Percentiles rank a stretch among this genome's conserved stretches.
Conservation (phyloP, 768 basidiomycete genomes). For the Gelatoporia subvermispora region DNA sequence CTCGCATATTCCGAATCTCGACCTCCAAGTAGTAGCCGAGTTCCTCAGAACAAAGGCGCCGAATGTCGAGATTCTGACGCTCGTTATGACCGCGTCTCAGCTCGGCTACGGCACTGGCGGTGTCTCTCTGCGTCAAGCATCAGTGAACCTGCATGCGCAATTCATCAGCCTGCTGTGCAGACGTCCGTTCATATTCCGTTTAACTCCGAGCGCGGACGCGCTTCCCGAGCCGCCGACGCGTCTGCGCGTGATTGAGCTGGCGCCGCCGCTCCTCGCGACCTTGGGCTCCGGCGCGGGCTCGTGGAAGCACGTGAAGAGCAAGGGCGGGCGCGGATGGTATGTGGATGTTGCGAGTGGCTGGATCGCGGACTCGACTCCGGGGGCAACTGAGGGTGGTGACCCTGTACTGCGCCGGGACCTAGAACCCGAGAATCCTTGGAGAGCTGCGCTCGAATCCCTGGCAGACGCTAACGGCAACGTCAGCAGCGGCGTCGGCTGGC, state of each 20-base stretch:
- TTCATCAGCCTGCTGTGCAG: constrained; percentile 78
- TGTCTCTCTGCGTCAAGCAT: constrained; percentile 57
- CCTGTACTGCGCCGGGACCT: constrained; percentile 57
- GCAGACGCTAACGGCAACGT: constrained; percentile 84
- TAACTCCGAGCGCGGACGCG: constrained; percentile 22
- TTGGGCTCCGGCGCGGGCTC: constrained; percentile 76
- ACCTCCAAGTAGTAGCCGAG: constrained; percentile 55
- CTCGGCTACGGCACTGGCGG: constrained; percentile 46
- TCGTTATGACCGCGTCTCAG: constrained; percentile 73
- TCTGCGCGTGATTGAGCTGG: constrained; percentile 84
- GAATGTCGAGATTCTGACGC: constrained; percentile 81
- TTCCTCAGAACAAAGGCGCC: constrained; percentile 67
- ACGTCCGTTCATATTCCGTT: constrained; percentile 68
- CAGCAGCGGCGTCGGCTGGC: constrained; percentile 91
- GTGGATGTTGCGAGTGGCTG: constrained; percentile 86
- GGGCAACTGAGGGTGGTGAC: constrained; percentile 14
- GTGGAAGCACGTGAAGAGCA: constrained; percentile 89
- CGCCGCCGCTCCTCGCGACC: constrained; percentile 60
- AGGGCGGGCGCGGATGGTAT: constrained; percentile 94
- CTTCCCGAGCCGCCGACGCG: constrained; percentile 51
- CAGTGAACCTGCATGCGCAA: constrained; percentile 70
- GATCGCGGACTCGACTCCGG: constrained; percentile 36
- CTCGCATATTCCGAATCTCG: constrained; percentile 74
- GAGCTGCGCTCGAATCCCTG: constrained; percentile 66
- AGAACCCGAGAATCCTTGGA: constrained; percentile 55